Evolutionary conservation across 2,329 filamentous ascomycete species (phyloP).

Genomic region (Pyrenochaeta sp.): DNA sequence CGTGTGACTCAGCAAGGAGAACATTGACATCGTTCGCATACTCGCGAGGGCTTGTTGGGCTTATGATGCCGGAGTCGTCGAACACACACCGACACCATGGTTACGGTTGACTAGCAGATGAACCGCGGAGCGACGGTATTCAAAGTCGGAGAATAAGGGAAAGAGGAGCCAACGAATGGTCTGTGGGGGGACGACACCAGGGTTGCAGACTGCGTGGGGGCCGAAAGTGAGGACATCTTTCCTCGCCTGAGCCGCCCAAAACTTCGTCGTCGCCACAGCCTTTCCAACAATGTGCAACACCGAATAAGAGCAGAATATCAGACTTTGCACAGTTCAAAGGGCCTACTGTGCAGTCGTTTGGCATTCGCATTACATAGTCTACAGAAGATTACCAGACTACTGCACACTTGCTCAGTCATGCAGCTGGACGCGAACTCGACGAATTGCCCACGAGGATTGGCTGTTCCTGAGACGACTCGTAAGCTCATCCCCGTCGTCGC

Average conservation of each 20-base stretch:
- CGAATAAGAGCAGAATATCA: not conserved
- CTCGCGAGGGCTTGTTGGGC: no score
- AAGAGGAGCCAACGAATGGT: not conserved
- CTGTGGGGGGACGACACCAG: not conserved
- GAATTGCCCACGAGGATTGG: not conserved
- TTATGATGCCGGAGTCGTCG: no score
- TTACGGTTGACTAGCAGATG: no score
- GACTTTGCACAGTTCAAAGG: not conserved
- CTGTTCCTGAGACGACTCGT: not conserved
- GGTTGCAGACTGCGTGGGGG: not conserved
- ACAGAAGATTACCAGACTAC: not conserved
- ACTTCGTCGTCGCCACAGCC: not conserved
- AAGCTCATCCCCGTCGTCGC: not conserved
- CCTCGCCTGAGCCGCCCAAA: no score
- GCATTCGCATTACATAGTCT: not conserved
- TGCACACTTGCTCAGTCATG: not conserved
- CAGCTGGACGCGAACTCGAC: not conserved
- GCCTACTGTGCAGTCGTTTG: not conserved
- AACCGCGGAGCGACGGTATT: no score
- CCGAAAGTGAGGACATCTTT: not conserved
- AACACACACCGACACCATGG: no score
- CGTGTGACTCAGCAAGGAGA: not conserved
- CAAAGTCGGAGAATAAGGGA: no score
- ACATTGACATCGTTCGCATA: not conserved
- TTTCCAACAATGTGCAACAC: no score